phyloP scores from a whole-genome alignment of 2,329 filamentous ascomycete genomes.

The Monilinia laxa region DNA sequence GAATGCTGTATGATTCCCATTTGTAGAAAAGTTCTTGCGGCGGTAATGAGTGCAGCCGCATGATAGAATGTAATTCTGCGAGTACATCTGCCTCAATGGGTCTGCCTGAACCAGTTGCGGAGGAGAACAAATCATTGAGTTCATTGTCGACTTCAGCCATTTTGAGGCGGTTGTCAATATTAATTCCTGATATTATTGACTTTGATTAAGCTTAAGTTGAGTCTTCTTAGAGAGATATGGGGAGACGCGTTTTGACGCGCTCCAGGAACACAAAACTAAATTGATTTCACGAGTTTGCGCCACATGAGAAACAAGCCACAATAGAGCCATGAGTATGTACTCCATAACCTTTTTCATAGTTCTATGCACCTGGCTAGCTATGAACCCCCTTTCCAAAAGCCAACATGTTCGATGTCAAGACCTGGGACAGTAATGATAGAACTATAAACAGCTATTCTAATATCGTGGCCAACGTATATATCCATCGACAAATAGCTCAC shows the following conservation, averaged over 20 bases:
- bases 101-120: conserved; percentile 26
- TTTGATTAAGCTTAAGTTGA: neutral
- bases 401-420: neutral
- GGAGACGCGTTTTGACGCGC: conserved; percentile 24
- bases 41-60: conserved; percentile 77
- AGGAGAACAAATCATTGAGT: conserved; percentile 37
- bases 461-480: neutral
- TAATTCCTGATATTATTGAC: neutral
- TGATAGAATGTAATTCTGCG: conserved; percentile 79
- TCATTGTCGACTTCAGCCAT: conserved; percentile 34
- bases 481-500: neutral
- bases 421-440: neutral
- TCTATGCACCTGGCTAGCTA: no score
- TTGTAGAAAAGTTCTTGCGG: conserved; percentile 93
- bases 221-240: neutral
- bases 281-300: conserved; percentile 22
- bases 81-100: conserved; percentile 73
- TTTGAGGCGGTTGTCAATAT: neutral
- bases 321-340: neutral
- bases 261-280: conserved; percentile 13
- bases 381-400: neutral
- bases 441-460: no score
- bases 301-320: neutral
- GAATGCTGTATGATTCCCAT: conserved; percentile 97
- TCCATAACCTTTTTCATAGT: no score